Base-by-base conservation (phyloP, 2,329 filamentous ascomycete species). In the Colletotrichum eremochloae region DNA sequence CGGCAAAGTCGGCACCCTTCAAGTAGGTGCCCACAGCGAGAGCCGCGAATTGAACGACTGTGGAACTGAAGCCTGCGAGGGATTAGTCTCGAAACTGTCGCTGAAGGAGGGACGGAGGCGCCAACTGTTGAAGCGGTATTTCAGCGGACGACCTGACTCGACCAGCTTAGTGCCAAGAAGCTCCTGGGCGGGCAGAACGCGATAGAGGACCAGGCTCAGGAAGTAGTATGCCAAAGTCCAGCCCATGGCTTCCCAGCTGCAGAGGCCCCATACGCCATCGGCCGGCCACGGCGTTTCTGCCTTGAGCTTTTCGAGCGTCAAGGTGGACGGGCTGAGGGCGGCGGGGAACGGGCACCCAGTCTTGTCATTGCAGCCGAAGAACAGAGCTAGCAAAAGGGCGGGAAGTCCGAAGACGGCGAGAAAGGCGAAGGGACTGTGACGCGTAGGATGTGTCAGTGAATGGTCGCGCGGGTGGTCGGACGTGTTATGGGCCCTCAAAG, bases 341-440 rank as follows among this genome's bases (percentile, higher is more conserved):
- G 92, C 93, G 2, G 94, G 94, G 0, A 93, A 91, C 60, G 95
- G 95, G 78, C 95, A 97, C 70, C 95, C 95, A 5, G 93, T 91
- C 66, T 95, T 85, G 79, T 97, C 94, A 81, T 97, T 97, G 87
- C 95, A 97, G 76, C 92, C 85, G 77, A 97, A 95, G 60, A 90
- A 88, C 76, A 94, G 91, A 68, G 90, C 81, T 80, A 94, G 95
- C 78, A 93, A 88, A 60, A 94, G 84, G 29, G 94, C 70, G 0
- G 95, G 95, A 1, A 97, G 89, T 58, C 91, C 92, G 76, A 96
- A 91, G 24, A 92, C 92, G 75, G 97, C 92, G 62, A 84, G 87
- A 36, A 91, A 86, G 33, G 93, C 93, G 67, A 94, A 94, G 61
- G 91, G 84, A 56, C 94, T 96, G 5, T 3, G 5, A n/a, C 46